Base-by-base conservation (phyloP, 495 filamentous ascomycete species). In the Polyplosphaeria fusca region DNA sequence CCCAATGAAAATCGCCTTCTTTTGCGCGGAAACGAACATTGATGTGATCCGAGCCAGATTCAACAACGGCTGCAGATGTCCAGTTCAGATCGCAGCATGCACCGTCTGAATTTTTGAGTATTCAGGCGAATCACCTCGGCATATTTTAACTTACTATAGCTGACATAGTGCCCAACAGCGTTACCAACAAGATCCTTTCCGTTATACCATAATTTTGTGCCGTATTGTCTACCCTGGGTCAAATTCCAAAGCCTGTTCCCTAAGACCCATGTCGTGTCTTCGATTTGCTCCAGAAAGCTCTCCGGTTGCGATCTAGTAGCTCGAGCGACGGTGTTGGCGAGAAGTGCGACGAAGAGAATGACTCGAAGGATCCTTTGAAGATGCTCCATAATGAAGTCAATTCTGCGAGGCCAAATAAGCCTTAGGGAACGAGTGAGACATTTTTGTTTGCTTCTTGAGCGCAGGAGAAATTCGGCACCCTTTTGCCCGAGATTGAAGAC, bases 1-100 rank as follows among this genome's bases (percentile, higher is more conserved):
- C 71, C 66, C 71, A 76, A 44, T 76, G 71, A 30, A 73, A 61
- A 18, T 69, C 68, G n/a, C 73, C 73, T 55, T 73, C 71, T 13
- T 54, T 53, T 12, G 69, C 67, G 7, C 47, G 67, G 49, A 73
- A 74, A 2, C 47, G 45, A 49, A 74, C 61, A 43, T 74, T 73
- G 23, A 73, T 60, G 46, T 63, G 71, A 42, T 72, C 60, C 14
- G 22, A 18, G 12, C 52, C 41, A 5, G 64, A 67, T 23, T 68
- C 42, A 27, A 68, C 61, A 43, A 76, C 66, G 7, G 44, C 37
- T 11, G 69, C 71, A 3, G 68, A 68, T 4, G 67, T 73, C 60
- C 69, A 74, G 32, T 64, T 68, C 1, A 74, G 63, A 43, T 72
- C 67, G 43, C 58, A 64, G 19, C 55, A 58, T 16, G 70, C 65